Conservation (phyloP, 164 flowering plant species). For the Liquidambar formosana region DNA sequence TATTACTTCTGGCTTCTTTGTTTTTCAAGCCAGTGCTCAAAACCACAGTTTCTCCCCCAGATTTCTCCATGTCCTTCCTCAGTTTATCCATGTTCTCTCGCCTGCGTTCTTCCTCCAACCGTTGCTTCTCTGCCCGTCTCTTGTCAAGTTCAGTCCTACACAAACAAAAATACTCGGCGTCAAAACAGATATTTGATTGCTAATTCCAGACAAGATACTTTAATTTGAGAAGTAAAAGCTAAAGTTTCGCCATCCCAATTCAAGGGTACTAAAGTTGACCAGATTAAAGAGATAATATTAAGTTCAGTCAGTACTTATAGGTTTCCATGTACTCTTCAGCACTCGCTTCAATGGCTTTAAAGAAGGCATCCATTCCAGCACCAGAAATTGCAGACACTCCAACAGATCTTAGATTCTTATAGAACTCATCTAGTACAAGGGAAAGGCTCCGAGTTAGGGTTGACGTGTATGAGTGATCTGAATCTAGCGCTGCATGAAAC, state of each 20-base stretch:
- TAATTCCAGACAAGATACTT: not conserved
- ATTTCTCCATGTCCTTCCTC: slow-evolving; percentile 78
- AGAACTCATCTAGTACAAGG: slow-evolving; percentile 87
- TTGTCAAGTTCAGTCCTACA: slow-evolving; percentile 89
- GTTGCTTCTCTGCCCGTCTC: slow-evolving; percentile 79
- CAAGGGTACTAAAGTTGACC: not conserved
- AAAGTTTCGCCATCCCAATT: not conserved
- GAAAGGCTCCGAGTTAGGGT: slow-evolving; percentile 79
- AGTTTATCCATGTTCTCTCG: slow-evolving; percentile 80
- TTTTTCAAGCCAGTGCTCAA: slow-evolving; percentile 87
- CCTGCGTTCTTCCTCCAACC: slow-evolving; percentile 73
- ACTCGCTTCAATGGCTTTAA: slow-evolving; percentile 80
- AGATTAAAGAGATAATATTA: not conserved
- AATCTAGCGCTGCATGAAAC: slow-evolving; percentile 74
- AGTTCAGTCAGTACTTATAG: slow-evolving; percentile 56
- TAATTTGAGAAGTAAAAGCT: not conserved
- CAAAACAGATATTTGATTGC: not conserved
- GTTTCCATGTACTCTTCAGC: slow-evolving; percentile 90
- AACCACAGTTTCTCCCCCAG: slow-evolving; percentile 72
- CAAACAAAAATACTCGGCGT: not conserved
- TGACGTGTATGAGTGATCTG: slow-evolving; percentile 70
- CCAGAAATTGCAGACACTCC: slow-evolving; percentile 96
- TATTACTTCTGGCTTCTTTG: slow-evolving; percentile 21
- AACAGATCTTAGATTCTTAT: slow-evolving; percentile 73
- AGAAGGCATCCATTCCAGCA: slow-evolving; percentile 84